Evolutionary conservation across 805 yeast species (phyloP).

Genomic region (Barnettozyma botsteinii): DNA sequence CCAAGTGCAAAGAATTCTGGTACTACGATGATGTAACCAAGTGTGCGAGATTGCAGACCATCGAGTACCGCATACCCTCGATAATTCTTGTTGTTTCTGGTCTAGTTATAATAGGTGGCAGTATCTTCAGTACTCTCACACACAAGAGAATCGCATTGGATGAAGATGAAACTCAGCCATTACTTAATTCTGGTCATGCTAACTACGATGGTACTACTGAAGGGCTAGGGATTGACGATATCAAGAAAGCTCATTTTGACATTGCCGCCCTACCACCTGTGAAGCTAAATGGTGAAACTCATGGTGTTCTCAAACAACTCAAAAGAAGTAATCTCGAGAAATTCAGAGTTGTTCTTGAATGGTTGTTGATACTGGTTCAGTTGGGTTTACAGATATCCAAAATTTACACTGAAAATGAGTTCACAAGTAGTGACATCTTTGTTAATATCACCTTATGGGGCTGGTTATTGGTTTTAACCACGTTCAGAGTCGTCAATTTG

Average conservation of each 20-base stretch:
- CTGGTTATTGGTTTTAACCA: constrained; percentile 26
- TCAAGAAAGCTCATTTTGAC: constrained; percentile 49
- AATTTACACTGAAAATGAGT: constrained; percentile 11
- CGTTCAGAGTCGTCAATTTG: constrained; percentile 30
- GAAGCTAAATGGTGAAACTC: constrained; percentile 56
- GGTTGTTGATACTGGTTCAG: constrained; percentile 38
- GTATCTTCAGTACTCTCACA: constrained; percentile 1
- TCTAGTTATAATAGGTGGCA: constrained; percentile 13
- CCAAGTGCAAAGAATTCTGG: constrained; percentile 34
- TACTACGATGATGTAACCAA: constrained; percentile 54
- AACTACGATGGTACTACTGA: constrained; percentile 6
- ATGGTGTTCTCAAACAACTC: constrained; percentile 45
- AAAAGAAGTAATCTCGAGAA: constrained; percentile 48
- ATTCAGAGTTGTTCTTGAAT: constrained; percentile 46
- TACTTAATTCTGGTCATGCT: constrained; percentile 5
- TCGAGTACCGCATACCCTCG: constrained; percentile 34
- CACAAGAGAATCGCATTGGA: neutral
- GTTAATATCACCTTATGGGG: constrained; percentile 26
- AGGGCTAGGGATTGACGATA: constrained; percentile 33
- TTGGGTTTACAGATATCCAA: constrained; percentile 32
- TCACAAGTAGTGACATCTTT: constrained; percentile 17
- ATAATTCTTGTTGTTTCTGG: constrained; percentile 25
- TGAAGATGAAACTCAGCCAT: constrained; percentile 16
- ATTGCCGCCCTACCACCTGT: constrained; percentile 47
- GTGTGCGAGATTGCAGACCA: constrained; percentile 40